Base-by-base conservation (phyloP, 345 rosid genomes). In the Erysimum cheiranthoides region DNA sequence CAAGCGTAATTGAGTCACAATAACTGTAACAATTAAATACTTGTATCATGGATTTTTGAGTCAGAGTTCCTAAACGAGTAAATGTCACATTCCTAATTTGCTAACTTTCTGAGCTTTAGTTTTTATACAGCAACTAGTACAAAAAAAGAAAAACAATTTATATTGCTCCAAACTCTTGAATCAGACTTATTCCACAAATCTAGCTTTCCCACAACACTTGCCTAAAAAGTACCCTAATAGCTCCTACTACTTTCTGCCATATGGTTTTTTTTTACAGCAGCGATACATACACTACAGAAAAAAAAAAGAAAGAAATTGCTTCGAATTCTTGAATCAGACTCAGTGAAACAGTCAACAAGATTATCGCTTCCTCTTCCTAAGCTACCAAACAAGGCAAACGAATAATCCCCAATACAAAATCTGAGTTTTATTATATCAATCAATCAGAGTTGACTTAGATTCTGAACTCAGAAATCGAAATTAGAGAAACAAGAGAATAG, bases 121-220 rank as follows among this genome's bases (percentile, higher is more conserved):
- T 66, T 68, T 68, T 70, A 21, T 17, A 58, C 74, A 58, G 66
- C 8, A 54, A 10, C 40, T 50, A 40, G 14, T n/a, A 10, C 21
- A 42, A 30, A 56, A 16, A 13, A 36, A 39, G n/a, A 3, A 68
- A 53, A 39, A 14, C 0, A 27, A 7, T 12, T 12, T 3, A 14
- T 5, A 63, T 43, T 45, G 36, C 38, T 36, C 17, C n/a, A 21
- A 61, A 61, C 31, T 38, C 47, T 10, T 18, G 45, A 16, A 34
- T 35, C 45, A 27, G 32, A 10, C 13, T 25, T 6, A 10, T 31
- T 68, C 28, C n/a, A 46, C 21, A 64, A 49, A n/a, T 46, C 57
- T 47, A 21, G 5, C 38, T 16, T 43, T 31, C 56, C 56, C 54
- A 65, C 40, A 63, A 6, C 27, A 66, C 28, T 35, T 8, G 32